Evolutionary conservation across 345 rosid species (phyloP).

Genomic region (Mangifera indica): DNA sequence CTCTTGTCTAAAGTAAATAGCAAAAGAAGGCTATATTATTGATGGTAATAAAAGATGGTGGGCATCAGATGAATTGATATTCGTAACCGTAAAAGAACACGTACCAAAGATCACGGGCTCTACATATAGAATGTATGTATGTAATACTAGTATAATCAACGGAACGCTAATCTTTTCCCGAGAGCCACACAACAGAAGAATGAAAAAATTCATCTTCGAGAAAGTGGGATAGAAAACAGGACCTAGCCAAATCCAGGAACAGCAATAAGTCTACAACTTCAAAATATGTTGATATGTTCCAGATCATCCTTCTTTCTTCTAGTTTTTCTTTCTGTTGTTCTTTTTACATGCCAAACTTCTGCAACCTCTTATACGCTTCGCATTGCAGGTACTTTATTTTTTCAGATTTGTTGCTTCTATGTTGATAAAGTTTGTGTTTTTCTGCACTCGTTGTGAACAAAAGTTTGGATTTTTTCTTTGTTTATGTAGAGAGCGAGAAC

Average conservation of each 20-base stretch:
- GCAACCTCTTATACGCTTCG: slow-evolving; percentile 15
- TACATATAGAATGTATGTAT: background rate
- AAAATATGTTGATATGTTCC: slow-evolving; percentile 27
- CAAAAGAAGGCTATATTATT: background rate
- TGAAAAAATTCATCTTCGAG: background rate
- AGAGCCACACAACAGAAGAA: no score
- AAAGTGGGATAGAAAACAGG: background rate
- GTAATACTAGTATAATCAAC: background rate
- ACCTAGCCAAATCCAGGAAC: background rate
- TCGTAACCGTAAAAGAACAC: no score
- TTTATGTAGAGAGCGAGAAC: slow-evolving; percentile 23
- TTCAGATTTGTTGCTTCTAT: background rate
- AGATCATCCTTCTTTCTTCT: slow-evolving; percentile 30
- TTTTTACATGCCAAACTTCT: slow-evolving; percentile 19
- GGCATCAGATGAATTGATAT: no score
- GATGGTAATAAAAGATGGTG: no score
- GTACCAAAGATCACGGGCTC: background rate
- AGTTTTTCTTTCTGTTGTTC: slow-evolving; percentile 29
- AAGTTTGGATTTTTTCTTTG: background rate
- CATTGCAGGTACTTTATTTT: slow-evolving; percentile 27
- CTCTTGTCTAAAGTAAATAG: background rate
- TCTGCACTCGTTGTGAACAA: background rate
- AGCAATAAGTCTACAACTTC: no score
- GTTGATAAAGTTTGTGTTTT: background rate
- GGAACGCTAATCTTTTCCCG: background rate